Base-by-base conservation (phyloP, 768 basidiomycete genomes). In the Tylopilus vinaceipallidus region DNA sequence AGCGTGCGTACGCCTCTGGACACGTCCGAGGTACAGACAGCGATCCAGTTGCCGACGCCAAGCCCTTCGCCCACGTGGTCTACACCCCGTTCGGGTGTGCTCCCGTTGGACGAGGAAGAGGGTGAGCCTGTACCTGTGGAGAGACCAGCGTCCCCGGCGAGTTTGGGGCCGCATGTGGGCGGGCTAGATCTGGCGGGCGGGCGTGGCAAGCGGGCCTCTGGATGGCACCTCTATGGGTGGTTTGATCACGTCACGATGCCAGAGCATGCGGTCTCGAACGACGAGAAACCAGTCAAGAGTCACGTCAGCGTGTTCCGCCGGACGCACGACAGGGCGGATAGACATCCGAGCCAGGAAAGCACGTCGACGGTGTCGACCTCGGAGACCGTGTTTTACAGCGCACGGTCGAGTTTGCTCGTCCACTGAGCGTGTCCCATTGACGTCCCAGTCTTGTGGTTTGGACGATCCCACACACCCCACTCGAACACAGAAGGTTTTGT, bases 221-320 rank as follows among this genome's bases (percentile, higher is more conserved):
- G 66, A 22, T 69, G 67, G 66, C 59, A 67, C 17, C 54, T 55
- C 9, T 67, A 57, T 20, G 66, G 63, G 39, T 68, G 66, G 66
- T 67, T 68, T 12, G 66, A 62, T 6, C 38, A 58, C 3, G 60
- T 60, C 17, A 27, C 3, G 6, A 4, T 54, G 3, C 22, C 39
- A 0, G 56, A n/a, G n/a, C n/a, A n/a, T n/a, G n/a, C n/a, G n/a
- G n/a, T n/a, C n/a, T n/a, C n/a, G n/a, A n/a, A 50, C 20, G 38
- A 45, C 10, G 33, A 45, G 1, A 9, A 35, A 32, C 9, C 17
- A 1, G 7, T 42, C 37, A 61, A 54, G 47, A 64, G 8, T 20
- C 54, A 55, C 35, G 49, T 56, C 2, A 17, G 42, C 3, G 50
- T 26, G 20, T 62, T 58, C 30, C 54, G 49, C 5, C 53, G 37